These are phyloP conservation scores for Fusarium fujikuroi DNA, from an alignment of 2,329 filamentous ascomycete genomes.

Conservation along the genomic window DNA sequence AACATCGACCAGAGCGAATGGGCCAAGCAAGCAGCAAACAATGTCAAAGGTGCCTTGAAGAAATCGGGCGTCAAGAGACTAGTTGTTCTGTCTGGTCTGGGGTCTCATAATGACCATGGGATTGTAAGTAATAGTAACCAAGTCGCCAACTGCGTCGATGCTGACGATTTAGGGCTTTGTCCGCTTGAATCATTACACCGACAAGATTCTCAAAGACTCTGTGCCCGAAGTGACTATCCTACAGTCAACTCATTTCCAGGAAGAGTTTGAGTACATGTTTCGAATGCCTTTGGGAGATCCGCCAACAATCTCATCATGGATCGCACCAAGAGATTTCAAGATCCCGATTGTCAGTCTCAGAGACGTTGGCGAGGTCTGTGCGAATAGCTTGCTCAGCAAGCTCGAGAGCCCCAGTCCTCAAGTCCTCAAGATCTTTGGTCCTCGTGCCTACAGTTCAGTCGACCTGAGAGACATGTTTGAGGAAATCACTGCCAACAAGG, in stretches of 20 bases:
- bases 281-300: constrained; percentile 32
- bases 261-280: constrained; percentile 34
- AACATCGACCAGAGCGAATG: constrained; percentile 37
- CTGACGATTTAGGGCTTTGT: constrained; percentile 40
- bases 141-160: accelerated
- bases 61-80: constrained; percentile 25
- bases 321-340: constrained; percentile 41
- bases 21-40: constrained; percentile 37
- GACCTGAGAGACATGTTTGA: constrained; percentile 45
- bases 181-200: constrained; percentile 33
- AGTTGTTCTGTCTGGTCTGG: constrained; percentile 43
- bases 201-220: constrained; percentile 20
- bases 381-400: constrained; percentile 31
- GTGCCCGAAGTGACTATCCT: constrained; percentile 34
- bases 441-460: constrained; percentile 41
- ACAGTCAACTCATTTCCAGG: constrained; percentile 34
- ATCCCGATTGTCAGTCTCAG: constrained; percentile 48
- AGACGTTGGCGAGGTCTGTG: constrained; percentile 44
- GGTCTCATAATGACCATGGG: constrained; percentile 43
- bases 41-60: constrained; percentile 39
- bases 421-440: constrained; percentile 43
- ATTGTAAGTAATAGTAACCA: constrained; percentile 35
- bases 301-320: constrained; percentile 38
- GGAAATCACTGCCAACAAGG: constrained; percentile 36
- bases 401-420: constrained; percentile 1